A percentile compares a stretch with the other conserved stretches of the same genome.
These are phyloP conservation scores for Prunus fruticosa DNA, from an alignment of 306 rosid genomes.

Conservation along the genomic window DNA sequence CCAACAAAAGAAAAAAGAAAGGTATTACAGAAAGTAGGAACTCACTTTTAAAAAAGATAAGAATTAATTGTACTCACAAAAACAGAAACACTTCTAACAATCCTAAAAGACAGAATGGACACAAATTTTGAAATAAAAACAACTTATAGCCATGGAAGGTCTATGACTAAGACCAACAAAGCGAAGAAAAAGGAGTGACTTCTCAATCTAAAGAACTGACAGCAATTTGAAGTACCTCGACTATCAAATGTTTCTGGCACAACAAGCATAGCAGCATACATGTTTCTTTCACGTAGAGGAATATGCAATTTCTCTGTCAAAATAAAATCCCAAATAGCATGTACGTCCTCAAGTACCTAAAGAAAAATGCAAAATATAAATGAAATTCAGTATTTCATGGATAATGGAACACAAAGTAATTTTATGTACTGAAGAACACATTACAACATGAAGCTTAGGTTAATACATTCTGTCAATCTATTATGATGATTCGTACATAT, in stretches of 20 bases:
- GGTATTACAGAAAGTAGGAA: neutral
- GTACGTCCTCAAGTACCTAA: slow-evolving; percentile 83
- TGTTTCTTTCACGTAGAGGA: slow-evolving; percentile 66
- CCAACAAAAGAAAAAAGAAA: neutral
- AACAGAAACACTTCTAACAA: neutral
- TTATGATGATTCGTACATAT: neutral
- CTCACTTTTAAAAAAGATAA: neutral
- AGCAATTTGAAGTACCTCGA: slow-evolving; percentile 58
- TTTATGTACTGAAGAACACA: neutral
- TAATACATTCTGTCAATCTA: neutral
- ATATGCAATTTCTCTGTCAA: slow-evolving; percentile 76
- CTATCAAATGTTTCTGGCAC: slow-evolving; percentile 89
- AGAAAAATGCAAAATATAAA: slow-evolving; percentile 27
- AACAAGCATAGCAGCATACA: slow-evolving; percentile 84
- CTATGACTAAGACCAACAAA: neutral
- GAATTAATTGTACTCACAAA: neutral
- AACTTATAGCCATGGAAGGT: neutral
- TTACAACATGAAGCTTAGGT: neutral
- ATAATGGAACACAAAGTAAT: neutral
- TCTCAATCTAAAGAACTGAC: neutral
- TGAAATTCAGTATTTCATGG: neutral
- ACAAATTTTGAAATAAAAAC: neutral
- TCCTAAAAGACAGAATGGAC: neutral
- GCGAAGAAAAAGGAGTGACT: slow-evolving; percentile 1
- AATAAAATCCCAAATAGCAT: slow-evolving; percentile 91